Conservation (phyloP, 2,329 filamentous ascomycete genomes). For the Bipolaris bicolor region DNA sequence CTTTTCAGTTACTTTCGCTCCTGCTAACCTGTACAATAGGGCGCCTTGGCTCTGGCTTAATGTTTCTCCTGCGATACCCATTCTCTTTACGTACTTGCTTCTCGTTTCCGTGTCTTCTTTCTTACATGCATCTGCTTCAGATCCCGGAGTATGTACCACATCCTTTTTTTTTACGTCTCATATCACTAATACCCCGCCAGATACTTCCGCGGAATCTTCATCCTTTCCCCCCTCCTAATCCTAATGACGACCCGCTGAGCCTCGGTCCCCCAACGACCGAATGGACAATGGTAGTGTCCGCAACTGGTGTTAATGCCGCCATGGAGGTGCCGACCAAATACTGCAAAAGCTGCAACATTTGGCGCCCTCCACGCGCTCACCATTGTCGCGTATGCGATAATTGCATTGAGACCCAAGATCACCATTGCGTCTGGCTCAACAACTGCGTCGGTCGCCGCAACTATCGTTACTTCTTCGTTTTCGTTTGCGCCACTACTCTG, state of each 20-base stretch:
- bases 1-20: not conserved
- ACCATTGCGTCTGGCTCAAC: conserved; percentile 99
- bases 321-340: conserved; percentile 99
- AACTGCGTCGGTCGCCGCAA: conserved; percentile 97
- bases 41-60: conserved; percentile 86
- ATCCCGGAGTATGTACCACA: conserved; percentile 80
- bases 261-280: conserved; percentile 87
- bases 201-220: conserved; percentile 93
- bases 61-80: conserved; percentile 85
- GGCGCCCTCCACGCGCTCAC: conserved; percentile 93
- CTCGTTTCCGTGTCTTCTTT: conserved; percentile 93
- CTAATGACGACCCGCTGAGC: conserved; percentile 79
- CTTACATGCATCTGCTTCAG: conserved; percentile 86
- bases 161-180: not conserved
- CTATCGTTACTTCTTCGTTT: conserved; percentile 97
- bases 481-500: conserved; percentile 79
- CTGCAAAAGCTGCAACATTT: conserved; percentile 96
- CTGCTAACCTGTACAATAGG: conserved; percentile 44
- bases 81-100: conserved; percentile 89
- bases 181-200: conserved; percentile 54
- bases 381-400: conserved; percentile 97
- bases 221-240: conserved; percentile 76
- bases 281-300: conserved; percentile 89
- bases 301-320: conserved; percentile 74
- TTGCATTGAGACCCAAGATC: conserved; percentile 95